Evolutionary conservation across 306 rosid genomes (phyloP), one percentile per base, ranked within the genome.

Genomic region (Boehmeria nivea): DNA sequence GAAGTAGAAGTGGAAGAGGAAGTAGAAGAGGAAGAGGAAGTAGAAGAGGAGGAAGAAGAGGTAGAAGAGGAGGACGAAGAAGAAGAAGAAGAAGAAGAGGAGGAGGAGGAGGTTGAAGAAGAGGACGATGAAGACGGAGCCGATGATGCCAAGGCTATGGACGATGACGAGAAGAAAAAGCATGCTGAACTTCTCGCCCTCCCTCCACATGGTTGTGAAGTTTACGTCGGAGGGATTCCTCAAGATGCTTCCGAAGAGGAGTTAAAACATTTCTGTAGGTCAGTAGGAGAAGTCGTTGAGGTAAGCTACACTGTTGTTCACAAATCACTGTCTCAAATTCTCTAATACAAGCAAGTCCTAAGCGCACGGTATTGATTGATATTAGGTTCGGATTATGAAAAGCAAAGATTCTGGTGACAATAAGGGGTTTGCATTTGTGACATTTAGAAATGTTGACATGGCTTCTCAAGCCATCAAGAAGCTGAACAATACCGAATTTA

Each of bases 201-300:
- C 72, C 99, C 99, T 71, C 95, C 99, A 47, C 99, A 91, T 64
- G 91, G 91, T 49, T 91, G 96, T 57, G 99, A 91, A 84, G 96
- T 87, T 50, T 91, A 91, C 72, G 54, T 91, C 47, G 99, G 99
- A 44, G 87, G 96, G 65, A 78, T 91, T 80, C 89, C 96, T 51
- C 78, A 61, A 53, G 85, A 82, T 79, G 80, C 77, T 34, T 72
- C 79, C 23, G 64, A 62, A 59, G 95, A 84, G 51, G 89, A 87
- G 61, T 81, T 91, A 68, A 87, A 75, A 75, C 66, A 36, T 42
- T 81, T 87, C 61, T 91, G 96, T 65, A 83, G 67, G 66, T 64
- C 78, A 28, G 71, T 87, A 37, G 99, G 99, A 43, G 94, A 91
- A 64, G 89, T 87, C 66, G 55, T 56, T 15, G 84, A 91, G 96